Conservation (phyloP, 2,329 filamentous ascomycete genomes). For the Cladosporium phlei region DNA sequence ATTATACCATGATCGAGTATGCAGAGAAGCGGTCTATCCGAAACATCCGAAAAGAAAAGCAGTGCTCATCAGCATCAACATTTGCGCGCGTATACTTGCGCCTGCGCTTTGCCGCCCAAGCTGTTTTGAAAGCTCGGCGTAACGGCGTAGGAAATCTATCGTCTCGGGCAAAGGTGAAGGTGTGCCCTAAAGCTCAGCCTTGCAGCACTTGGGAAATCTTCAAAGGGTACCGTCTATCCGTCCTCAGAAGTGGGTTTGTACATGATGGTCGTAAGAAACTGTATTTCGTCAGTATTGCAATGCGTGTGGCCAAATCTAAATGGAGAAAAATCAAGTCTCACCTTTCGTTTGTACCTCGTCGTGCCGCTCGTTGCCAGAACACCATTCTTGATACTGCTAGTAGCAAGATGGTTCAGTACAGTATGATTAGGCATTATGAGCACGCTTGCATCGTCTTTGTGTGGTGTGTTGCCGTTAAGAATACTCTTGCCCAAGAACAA, state of each 20-base stretch:
- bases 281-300: slow-evolving; percentile 14
- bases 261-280: slow-evolving; percentile 94
- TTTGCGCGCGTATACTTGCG: not conserved
- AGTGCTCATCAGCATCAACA: slow-evolving; percentile 7
- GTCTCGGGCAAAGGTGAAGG: not conserved
- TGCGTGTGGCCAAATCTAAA: not conserved
- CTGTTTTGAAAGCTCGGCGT: not conserved
- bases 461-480: slow-evolving; percentile 80
- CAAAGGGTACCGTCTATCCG: slow-evolving; percentile 5
- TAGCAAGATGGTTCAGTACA: slow-evolving; percentile 91
- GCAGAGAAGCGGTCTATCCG: slow-evolving; percentile 4
- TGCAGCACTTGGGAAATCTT: not conserved
- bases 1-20: not conserved
- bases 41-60: slow-evolving; percentile 2
- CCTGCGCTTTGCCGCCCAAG: not conserved
- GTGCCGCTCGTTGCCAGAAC: slow-evolving; percentile 93
- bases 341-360: slow-evolving; percentile 96
- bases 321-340: slow-evolving; percentile 31
- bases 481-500: slow-evolving; percentile 93
- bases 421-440: slow-evolving; percentile 96
- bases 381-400: slow-evolving; percentile 96
- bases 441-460: slow-evolving; percentile 98
- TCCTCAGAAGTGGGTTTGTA: slow-evolving; percentile 77
- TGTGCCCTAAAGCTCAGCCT: not conserved
- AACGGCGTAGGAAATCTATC: not conserved